Conservation (phyloP, 768 basidiomycete species). For the Tylopilus plumbeoviolaceoides region DNA sequence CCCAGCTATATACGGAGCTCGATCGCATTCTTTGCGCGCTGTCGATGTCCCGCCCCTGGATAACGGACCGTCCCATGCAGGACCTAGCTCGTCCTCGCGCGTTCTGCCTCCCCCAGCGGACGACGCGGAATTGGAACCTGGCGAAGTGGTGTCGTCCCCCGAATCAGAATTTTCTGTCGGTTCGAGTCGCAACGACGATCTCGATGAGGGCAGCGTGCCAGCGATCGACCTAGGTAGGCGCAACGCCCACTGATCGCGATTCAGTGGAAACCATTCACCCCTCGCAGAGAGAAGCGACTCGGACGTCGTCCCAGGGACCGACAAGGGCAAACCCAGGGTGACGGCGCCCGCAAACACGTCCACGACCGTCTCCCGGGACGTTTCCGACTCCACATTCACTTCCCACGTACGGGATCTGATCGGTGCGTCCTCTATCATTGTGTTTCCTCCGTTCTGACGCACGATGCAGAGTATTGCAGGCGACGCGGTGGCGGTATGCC, state of each 20-base stretch:
- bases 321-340: constrained; percentile 14
- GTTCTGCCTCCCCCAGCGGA: neutral
- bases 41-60: neutral
- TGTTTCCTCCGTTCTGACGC: neutral
- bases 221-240: constrained; percentile 11
- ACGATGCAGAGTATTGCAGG: constrained; percentile 16
- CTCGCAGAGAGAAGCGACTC: too few species aligned
- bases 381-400: neutral
- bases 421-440: constrained; percentile 1
- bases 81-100: neutral
- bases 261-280: neutral
- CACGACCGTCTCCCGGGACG: constrained; percentile 2
- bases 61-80: constrained; percentile 5
- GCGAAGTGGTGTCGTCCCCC: constrained; percentile 22
- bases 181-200: constrained; percentile 20
- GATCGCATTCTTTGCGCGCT: neutral
- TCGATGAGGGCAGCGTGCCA: neutral
- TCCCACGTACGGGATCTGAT: constrained; percentile 17
- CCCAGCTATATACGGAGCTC: neutral
- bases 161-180: constrained; percentile 24
- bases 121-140: constrained; percentile 21
- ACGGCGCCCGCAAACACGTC: neutral
- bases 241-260: neutral
- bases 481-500: constrained; percentile 25
- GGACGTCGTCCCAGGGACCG: neutral